Conservation (phyloP, 2,329 filamentous ascomycete species). For the Neodidymelliopsis sp. region DNA sequence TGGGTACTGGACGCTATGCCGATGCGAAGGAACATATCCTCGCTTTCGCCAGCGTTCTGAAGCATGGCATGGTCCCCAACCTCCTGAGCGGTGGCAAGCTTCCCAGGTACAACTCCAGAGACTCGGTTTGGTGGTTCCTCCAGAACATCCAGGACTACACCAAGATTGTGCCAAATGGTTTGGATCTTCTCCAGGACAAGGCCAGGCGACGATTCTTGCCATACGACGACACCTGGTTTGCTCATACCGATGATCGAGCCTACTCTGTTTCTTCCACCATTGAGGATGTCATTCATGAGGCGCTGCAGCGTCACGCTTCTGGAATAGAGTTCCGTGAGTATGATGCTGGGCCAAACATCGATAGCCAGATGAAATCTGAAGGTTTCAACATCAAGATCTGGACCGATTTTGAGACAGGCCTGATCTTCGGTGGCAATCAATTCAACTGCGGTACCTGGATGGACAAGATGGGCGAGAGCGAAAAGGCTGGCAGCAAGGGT, state of each 20-base stretch:
- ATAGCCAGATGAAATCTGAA: slow-evolving; percentile 90
- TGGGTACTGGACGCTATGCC: slow-evolving; percentile 85
- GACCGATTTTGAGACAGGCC: slow-evolving; percentile 88
- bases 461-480: slow-evolving; percentile 99
- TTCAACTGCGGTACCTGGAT: slow-evolving; percentile 98
- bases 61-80: slow-evolving; percentile 98
- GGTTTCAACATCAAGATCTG: slow-evolving; percentile 92
- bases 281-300: slow-evolving; percentile 90
- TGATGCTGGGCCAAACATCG: slow-evolving; percentile 86
- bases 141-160: slow-evolving; percentile 96
- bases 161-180: slow-evolving; percentile 79
- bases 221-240: slow-evolving; percentile 95
- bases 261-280: slow-evolving; percentile 86
- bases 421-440: slow-evolving; percentile 94
- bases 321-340: slow-evolving; percentile 94
- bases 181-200: slow-evolving; percentile 75
- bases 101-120: slow-evolving; percentile 92
- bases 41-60: slow-evolving; percentile 93
- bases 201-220: slow-evolving; percentile 88
- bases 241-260: slow-evolving; percentile 78
- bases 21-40: slow-evolving; percentile 94
- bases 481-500: slow-evolving; percentile 88
- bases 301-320: slow-evolving; percentile 86
- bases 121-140: slow-evolving; percentile 97
- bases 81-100: slow-evolving; percentile 83